These are phyloP conservation scores for Ascoidea rubescens DNA, from an alignment of 805 yeast species.

Conservation along the genomic window DNA sequence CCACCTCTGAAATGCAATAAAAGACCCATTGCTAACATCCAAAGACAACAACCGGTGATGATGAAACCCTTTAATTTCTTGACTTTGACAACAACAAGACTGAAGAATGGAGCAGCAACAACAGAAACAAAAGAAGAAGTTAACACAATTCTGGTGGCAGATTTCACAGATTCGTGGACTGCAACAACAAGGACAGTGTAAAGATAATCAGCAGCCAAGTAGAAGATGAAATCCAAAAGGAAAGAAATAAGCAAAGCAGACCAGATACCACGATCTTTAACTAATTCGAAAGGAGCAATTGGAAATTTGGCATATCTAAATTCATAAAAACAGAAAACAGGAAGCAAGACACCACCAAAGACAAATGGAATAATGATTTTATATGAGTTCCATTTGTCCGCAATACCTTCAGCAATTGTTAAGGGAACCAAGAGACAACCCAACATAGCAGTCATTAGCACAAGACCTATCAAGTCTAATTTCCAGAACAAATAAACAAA, in stretches of 20 bases:
- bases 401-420: constrained; percentile 59
- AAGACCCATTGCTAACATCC: constrained; percentile 51
- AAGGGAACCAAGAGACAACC: constrained; percentile 61
- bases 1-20: constrained; percentile 44
- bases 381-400: constrained; percentile 41
- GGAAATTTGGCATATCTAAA: constrained; percentile 40
- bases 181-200: constrained; percentile 56
- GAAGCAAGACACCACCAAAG: constrained; percentile 47
- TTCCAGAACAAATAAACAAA: constrained; percentile 37
- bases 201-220: constrained; percentile 57
- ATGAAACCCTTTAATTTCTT: constrained; percentile 47
- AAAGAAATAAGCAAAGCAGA: constrained; percentile 48
- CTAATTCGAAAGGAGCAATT: constrained; percentile 40
- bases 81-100: constrained; percentile 33
- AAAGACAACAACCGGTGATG: constrained; percentile 39
- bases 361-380: constrained; percentile 57
- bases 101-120: constrained; percentile 43
- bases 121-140: constrained; percentile 55
- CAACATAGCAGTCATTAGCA: constrained; percentile 37
- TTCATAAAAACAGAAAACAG: constrained; percentile 52
- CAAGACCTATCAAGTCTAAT: constrained; percentile 49
- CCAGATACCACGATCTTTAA: constrained; percentile 64
- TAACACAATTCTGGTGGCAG: constrained; percentile 56
- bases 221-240: constrained; percentile 45
- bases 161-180: constrained; percentile 37